Percentiles rank a stretch among this genome's conserved stretches.
phyloP scores from a whole-genome alignment of 805 yeast genomes.

The Candida pseudofarinosa region DNA sequence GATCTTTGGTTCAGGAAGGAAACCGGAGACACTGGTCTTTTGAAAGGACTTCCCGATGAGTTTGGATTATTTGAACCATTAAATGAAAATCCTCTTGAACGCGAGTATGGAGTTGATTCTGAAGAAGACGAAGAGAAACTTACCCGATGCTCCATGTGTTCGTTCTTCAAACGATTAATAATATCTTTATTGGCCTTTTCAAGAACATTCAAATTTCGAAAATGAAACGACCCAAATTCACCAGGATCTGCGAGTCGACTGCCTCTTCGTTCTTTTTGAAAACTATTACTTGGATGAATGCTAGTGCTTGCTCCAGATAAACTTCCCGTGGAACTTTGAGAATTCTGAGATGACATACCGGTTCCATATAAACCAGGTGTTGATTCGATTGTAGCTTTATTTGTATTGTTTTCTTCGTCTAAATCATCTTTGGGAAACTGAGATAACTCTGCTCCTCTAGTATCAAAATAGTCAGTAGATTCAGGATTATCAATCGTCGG shows the following conservation, averaged over 20 bases:
- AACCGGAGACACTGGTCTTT: slow-evolving; percentile 46
- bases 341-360: not conserved
- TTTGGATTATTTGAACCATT: slow-evolving; percentile 14
- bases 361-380: slow-evolving; percentile 3
- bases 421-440: slow-evolving; percentile 53
- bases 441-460: slow-evolving; percentile 77
- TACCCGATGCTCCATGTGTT: slow-evolving; percentile 62
- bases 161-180: slow-evolving; percentile 79
- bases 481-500: slow-evolving; percentile 79
- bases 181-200: slow-evolving; percentile 94
- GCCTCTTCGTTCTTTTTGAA: slow-evolving; percentile 63
- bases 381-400: slow-evolving; percentile 9
- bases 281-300: slow-evolving; percentile 14
- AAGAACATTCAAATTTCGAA: slow-evolving; percentile 81
- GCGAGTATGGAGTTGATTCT: slow-evolving; percentile 33
- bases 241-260: slow-evolving; percentile 66
- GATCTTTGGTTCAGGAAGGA: slow-evolving; percentile 13
- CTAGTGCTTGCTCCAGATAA: slow-evolving; percentile 13
- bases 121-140: slow-evolving; percentile 49
- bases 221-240: slow-evolving; percentile 91
- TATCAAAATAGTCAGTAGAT: slow-evolving; percentile 86
- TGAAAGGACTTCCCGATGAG: slow-evolving; percentile 32
- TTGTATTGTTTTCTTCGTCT: slow-evolving; percentile 28
- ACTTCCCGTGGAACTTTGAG: slow-evolving; percentile 2
- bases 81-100: slow-evolving; percentile 36